Conservation (phyloP, 1,284 basidiomycete species). For the Trichosporon asahii region DNA sequence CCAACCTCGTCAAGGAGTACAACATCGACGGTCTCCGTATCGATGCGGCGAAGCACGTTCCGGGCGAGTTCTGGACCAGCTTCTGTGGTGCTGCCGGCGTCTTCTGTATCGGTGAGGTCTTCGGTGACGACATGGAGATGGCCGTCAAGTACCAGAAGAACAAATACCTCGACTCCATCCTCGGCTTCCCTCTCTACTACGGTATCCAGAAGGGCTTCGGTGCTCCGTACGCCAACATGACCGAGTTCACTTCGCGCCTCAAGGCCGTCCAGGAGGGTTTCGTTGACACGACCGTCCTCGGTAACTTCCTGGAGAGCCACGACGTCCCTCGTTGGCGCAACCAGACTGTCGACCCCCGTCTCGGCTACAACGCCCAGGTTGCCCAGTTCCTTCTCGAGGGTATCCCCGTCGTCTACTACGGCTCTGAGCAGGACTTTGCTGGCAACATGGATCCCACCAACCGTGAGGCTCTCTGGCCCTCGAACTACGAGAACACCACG, state of each 20-base stretch:
- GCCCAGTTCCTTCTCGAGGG: slow-evolving; percentile 66
- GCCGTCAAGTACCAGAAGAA: slow-evolving; percentile 42
- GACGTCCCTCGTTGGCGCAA: slow-evolving; percentile 72
- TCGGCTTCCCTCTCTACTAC: slow-evolving; percentile 65
- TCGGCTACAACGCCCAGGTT: slow-evolving; percentile 62
- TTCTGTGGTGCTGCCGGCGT: slow-evolving; percentile 70
- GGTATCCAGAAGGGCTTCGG: slow-evolving; percentile 63
- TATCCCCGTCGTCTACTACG: slow-evolving; percentile 68
- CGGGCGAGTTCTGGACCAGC: slow-evolving; percentile 43
- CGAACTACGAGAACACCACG: slow-evolving; percentile 56
- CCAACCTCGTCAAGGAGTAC: slow-evolving; percentile 61
- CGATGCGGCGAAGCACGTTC: slow-evolving; percentile 67
- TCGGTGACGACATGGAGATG: slow-evolving; percentile 57
- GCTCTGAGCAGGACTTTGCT: slow-evolving; percentile 65
- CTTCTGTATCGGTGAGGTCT: slow-evolving; percentile 80
- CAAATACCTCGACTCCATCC: slow-evolving; percentile 47
- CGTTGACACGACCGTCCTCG: slow-evolving; percentile 59
- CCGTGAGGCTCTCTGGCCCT: slow-evolving; percentile 71
- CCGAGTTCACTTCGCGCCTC: slow-evolving; percentile 59
- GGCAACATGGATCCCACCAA: slow-evolving; percentile 64
- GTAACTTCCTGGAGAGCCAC: slow-evolving; percentile 82
- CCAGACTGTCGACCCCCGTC: slow-evolving; percentile 48
- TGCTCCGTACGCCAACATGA: slow-evolving; percentile 60
- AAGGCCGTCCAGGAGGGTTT: slow-evolving; percentile 57
- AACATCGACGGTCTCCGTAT: slow-evolving; percentile 65